Conservation (phyloP, 2,329 filamentous ascomycete genomes). For the Truncatella angustata region DNA sequence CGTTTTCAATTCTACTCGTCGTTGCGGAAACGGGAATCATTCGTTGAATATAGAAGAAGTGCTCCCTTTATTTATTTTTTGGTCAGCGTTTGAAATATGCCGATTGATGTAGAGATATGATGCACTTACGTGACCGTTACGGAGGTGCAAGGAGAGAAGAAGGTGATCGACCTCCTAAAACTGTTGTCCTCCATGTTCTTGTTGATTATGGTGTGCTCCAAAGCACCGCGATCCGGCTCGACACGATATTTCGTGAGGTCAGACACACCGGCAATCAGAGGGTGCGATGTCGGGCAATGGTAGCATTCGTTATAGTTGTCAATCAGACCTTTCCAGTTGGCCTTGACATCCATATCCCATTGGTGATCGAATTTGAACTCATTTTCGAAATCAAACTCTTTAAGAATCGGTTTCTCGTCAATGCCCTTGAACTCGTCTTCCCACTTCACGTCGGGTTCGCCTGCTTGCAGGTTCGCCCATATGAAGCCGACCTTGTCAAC, state of each 20-base stretch:
- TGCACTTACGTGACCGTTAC: constrained; percentile 36
- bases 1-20: constrained; percentile 44
- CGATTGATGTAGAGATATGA: background rate
- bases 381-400: constrained; percentile 43
- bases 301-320: constrained; percentile 70
- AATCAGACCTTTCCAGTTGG: constrained; percentile 60
- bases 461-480: constrained; percentile 55
- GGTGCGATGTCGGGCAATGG: constrained; percentile 59
- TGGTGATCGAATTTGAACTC: constrained; percentile 56
- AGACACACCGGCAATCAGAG: constrained; percentile 54
- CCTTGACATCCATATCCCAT: constrained; percentile 55
- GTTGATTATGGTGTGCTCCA: constrained; percentile 36
- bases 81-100: background rate
- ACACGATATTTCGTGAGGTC: constrained; percentile 50
- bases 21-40: constrained; percentile 45
- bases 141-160: constrained; percentile 38
- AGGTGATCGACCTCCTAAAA: constrained; percentile 31
- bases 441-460: constrained; percentile 47
- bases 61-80: constrained; percentile 26
- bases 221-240: constrained; percentile 29
- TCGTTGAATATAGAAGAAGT: constrained; percentile 52
- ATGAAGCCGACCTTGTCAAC: constrained; percentile 54
- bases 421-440: constrained; percentile 48
- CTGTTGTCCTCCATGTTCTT: constrained; percentile 29
- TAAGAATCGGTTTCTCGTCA: constrained; percentile 43